Percentiles rank a stretch among this genome's conserved stretches.
Conservation (phyloP, 2,329 filamentous ascomycete genomes). For the Diaporthe aspalathi region DNA sequence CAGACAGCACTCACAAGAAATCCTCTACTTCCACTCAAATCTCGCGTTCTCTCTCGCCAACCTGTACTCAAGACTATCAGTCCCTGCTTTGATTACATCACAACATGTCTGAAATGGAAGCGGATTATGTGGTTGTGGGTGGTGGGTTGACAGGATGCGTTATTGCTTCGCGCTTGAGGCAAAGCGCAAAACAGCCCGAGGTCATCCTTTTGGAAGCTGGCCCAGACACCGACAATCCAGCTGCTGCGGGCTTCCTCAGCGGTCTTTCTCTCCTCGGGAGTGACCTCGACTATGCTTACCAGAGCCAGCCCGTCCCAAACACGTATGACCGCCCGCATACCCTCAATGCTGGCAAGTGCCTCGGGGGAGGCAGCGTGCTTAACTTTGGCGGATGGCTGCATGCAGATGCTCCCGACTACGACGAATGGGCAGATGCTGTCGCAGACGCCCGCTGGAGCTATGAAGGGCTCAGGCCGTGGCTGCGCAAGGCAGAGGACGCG, state of each 20-base stretch:
- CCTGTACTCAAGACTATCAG: background rate
- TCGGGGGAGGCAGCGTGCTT: constrained; percentile 45
- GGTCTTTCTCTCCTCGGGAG: constrained; percentile 42
- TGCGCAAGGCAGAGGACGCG: constrained; percentile 53
- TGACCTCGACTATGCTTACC: constrained; percentile 44
- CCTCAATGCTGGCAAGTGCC: constrained; percentile 42
- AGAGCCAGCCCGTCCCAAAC: constrained; percentile 41
- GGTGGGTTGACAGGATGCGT: constrained; percentile 44
- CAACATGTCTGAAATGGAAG: constrained; percentile 37
- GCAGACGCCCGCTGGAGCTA: constrained; percentile 58
- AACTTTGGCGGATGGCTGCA: constrained; percentile 46
- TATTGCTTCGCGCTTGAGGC: constrained; percentile 44
- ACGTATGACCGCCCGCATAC: constrained; percentile 40
- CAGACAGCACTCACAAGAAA: background rate
- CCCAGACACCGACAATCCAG: constrained; percentile 42
- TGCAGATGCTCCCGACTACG: constrained; percentile 45
- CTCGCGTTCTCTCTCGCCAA: background rate
- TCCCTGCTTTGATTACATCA: background rate
- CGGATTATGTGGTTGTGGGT: constrained; percentile 46
- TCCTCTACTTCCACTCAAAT: background rate
- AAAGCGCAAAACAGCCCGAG: constrained; percentile 39
- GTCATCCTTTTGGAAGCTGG: constrained; percentile 45
- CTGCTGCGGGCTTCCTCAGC: constrained; percentile 41
- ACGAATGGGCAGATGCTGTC: constrained; percentile 42
- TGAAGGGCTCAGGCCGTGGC: constrained; percentile 58